phyloP scores from a whole-genome alignment of 768 basidiomycete species.

The Dendrothele bispora region DNA sequence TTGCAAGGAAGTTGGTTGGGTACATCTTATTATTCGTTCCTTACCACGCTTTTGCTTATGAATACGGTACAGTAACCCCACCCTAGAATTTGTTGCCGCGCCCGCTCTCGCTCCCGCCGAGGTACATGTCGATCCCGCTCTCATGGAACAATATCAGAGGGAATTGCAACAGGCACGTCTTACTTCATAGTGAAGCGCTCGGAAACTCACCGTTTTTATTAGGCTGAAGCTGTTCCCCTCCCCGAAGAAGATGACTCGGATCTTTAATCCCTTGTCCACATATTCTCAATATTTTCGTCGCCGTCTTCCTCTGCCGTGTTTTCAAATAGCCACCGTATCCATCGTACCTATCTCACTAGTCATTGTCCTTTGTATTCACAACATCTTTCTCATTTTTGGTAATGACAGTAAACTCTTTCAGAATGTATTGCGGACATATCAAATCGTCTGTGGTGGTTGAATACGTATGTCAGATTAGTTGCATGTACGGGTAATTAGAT shows the following conservation, averaged over 20 bases:
- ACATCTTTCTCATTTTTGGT: no score
- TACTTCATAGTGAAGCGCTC: neutral
- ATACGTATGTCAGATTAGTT: no score
- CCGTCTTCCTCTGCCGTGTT: no score
- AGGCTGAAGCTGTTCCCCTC: constrained; percentile 91
- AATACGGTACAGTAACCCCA: constrained; percentile 58
- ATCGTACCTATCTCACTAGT: no score
- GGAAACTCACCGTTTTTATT: no score
- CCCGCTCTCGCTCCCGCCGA: constrained; percentile 95
- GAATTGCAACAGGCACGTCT: constrained; percentile 69
- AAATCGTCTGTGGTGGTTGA: no score
- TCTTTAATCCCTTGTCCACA: constrained; percentile 40
- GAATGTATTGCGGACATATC: no score
- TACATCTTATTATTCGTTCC: constrained; percentile 36
- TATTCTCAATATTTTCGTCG: neutral
- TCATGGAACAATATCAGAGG: constrained; percentile 78
- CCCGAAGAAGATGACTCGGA: constrained; percentile 98
- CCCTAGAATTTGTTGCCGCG: constrained; percentile 94
- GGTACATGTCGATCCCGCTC: constrained; percentile 72
- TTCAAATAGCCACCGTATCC: no score
- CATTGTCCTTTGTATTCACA: no score
- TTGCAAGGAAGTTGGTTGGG: constrained; percentile 97
- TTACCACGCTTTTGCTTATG: neutral
- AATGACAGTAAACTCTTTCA: no score
- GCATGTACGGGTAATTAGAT: no score